Percentiles rank a stretch among this genome's conserved stretches.
Evolutionary conservation across 371 early-diverging fungal genomes (phyloP).

Genomic region (Circinella umbellata): DNA sequence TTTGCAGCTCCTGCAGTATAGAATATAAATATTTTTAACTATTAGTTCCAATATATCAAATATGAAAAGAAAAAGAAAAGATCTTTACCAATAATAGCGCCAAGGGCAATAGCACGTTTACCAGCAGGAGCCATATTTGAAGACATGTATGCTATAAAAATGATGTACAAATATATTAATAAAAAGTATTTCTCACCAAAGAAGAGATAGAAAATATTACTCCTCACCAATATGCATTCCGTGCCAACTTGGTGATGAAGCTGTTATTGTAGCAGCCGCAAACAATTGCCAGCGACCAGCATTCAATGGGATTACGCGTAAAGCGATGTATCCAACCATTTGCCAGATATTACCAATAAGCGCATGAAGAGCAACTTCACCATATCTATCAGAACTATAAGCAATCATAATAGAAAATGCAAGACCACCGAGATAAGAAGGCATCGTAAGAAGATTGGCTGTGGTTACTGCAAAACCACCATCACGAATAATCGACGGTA

Average conservation of each 20-base stretch:
- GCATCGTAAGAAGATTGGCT: conserved; percentile 58
- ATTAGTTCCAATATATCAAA: too few relatives aligned
- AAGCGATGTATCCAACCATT: conserved; percentile 41
- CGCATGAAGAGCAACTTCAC: conserved; percentile 52
- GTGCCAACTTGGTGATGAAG: conserved; percentile 43
- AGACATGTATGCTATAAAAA: conserved; percentile 47
- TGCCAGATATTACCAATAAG: conserved; percentile 40
- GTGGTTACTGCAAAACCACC: conserved; percentile 51
- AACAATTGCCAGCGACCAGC: conserved; percentile 47
- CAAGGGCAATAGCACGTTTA: conserved; percentile 54
- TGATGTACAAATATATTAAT: background rate
- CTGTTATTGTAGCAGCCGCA: conserved; percentile 34
- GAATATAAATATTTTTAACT: too few relatives aligned
- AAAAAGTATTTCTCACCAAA: too few relatives aligned
- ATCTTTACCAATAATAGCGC: conserved; percentile 37
- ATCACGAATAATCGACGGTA: conserved; percentile 56
- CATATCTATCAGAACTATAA: conserved; percentile 43
- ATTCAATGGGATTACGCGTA: conserved; percentile 46
- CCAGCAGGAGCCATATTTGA: conserved; percentile 53
- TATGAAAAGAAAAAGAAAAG: too few relatives aligned
- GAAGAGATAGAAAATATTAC: background rate
- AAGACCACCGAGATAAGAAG: conserved; percentile 48
- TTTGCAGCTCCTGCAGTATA: conserved; percentile 27
- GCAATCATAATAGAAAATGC: conserved; percentile 51
- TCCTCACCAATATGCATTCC: conserved; percentile 40